Evolutionary conservation across 192 early-diverging fungal genomes (phyloP), one percentile per base, ranked within the genome.

Genomic region (Backusella tarrabulga): DNA sequence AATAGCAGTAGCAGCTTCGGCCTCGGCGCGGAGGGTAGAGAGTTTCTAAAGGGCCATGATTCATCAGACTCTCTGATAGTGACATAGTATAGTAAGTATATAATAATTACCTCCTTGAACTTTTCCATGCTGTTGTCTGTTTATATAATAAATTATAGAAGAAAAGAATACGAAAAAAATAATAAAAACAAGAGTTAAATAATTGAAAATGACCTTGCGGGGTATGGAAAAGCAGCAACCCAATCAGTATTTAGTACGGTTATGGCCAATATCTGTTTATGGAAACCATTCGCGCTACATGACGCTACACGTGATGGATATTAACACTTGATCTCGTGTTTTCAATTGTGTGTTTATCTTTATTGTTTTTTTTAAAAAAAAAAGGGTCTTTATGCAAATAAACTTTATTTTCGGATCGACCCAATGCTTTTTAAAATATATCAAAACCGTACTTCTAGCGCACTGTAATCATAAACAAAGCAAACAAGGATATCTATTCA

Each of bases 1-100:
- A 50, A 88, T 87, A 72, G 85, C 87, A 73, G 68, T 80, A 67
- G 89, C 85, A 26, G 83, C 87, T 36, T 95, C 93, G 68, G 89
- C 80, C 80, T 94, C 91, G 67, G 87, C 85, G 60, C 93, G 92
- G 69, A 92, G 87, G 29, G 40, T 56, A 34, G 74, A 76, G 68
- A 95, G 79, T 89, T 90, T 93, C 92, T 93, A 86, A 23, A 72
- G 4, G 8, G 67, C 34, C 29, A 46, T 7, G 2, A 12, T 35
- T 72, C 15, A 40, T 41, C 34, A 26, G 26, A 21, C 34, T 50
- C 8, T 7, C 19, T 19, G 11, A 71, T 52, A 67, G 73, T 36
- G 1, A 26, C 63, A 42, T 46, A 67, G 46, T 46, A 66, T 73
- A 21, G 32, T 12, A 35, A 68, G 1, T 41, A 32, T 26, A 32